Conservation (phyloP, 2,329 filamentous ascomycete species). For the Colletotrichum navitas region DNA sequence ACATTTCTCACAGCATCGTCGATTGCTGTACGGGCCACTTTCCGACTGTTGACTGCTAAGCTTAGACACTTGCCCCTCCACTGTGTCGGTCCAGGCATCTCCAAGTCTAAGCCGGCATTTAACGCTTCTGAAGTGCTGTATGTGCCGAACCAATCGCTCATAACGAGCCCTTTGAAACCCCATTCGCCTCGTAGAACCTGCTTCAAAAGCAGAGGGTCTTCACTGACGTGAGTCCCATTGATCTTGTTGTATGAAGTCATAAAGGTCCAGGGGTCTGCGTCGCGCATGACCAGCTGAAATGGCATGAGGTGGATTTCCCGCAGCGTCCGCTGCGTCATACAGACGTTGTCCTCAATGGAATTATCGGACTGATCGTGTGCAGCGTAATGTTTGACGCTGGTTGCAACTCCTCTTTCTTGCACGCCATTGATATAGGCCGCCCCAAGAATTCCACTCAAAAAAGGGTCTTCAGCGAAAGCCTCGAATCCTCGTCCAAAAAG, state of each 20-base stretch:
- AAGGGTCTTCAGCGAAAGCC: conserved; percentile 61
- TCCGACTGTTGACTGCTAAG: conserved; percentile 31
- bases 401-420: conserved; percentile 57
- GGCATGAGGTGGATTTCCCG: conserved; percentile 67
- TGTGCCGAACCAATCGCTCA: conserved; percentile 71
- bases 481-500: conserved; percentile 64
- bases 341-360: conserved; percentile 45
- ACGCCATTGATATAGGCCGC: conserved; percentile 59
- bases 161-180: conserved; percentile 68
- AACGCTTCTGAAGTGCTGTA: conserved; percentile 66
- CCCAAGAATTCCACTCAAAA: conserved; percentile 59
- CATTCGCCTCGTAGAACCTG: conserved; percentile 67
- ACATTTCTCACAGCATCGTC: conserved; percentile 69
- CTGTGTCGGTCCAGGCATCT: conserved; percentile 69
- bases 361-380: conserved; percentile 47
- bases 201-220: conserved; percentile 64
- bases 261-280: conserved; percentile 64
- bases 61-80: conserved; percentile 44
- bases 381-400: conserved; percentile 62
- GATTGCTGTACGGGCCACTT: conserved; percentile 48
- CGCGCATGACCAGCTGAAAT: conserved; percentile 69
- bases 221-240: conserved; percentile 68
- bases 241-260: conserved; percentile 73
- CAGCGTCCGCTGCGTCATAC: conserved; percentile 49
- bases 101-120: conserved; percentile 67